Percentiles rank a stretch among this genome's conserved stretches.
phyloP scores from a whole-genome alignment of 352 stramenopile species.

The Phytophthora aleatoria region DNA sequence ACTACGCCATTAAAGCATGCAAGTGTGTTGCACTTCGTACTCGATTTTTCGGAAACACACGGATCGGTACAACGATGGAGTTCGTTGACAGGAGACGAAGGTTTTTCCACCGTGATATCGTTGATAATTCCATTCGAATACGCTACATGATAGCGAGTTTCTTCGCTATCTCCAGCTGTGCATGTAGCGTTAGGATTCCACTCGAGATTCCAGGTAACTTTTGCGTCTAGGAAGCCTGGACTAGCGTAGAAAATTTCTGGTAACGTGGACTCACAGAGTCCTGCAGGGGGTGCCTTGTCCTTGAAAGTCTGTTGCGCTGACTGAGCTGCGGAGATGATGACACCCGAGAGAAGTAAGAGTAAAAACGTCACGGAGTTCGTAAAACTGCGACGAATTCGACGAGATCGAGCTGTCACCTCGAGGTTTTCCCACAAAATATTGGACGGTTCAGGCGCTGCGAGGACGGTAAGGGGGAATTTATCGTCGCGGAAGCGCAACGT shows the following conservation, averaged over 20 bases:
- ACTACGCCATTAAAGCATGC: conserved; percentile 63
- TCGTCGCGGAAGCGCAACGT: conserved; percentile 63
- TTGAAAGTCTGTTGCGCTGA: conserved; percentile 76
- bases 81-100: conserved; percentile 7
- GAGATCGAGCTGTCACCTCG: conserved; percentile 62
- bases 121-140: conserved; percentile 72
- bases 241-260: conserved; percentile 70
- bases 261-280: conserved; percentile 60
- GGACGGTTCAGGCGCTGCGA: conserved; percentile 69
- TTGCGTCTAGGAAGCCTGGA: conserved; percentile 27
- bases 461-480: conserved; percentile 51
- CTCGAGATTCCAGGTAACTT: conserved; percentile 48
- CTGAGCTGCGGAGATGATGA: conserved; percentile 79
- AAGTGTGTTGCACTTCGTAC: conserved; percentile 59
- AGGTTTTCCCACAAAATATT: conserved; percentile 92
- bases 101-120: conserved; percentile 14
- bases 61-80: conserved; percentile 55
- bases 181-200: conserved; percentile 70
- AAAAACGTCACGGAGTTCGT: conserved; percentile 79
- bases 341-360: conserved; percentile 68
- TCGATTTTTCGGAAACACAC: conserved; percentile 63
- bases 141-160: conserved; percentile 57
- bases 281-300: conserved; percentile 58
- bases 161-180: conserved; percentile 13
- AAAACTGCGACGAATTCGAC: conserved; percentile 66